Base-by-base conservation (phyloP, 2,329 filamentous ascomycete genomes). In the Aspergillus fructus region DNA sequence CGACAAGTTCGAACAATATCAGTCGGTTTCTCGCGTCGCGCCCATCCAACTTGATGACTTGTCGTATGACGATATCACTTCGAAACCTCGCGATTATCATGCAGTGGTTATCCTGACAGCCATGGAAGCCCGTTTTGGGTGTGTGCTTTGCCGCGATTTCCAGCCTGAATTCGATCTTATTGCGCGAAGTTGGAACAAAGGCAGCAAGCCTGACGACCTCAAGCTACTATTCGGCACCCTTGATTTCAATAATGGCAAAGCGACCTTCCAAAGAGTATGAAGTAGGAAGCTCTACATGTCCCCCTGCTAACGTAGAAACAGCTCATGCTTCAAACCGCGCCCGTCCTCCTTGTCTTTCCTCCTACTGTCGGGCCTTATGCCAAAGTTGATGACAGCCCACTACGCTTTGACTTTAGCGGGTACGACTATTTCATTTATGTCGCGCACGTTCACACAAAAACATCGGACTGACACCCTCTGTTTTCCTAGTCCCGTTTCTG, bases 91-190 rank as follows among this genome's bases (percentile, higher is more conserved):
- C 64, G 90, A 99, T 76, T 96, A 97, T 74, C 87, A 87, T 40
- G 83, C 89, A 27, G 88, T 87, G 2, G 84, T 99, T 3, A 84
- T 99, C 13, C 79, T 99, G 63, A 99, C 94, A 1, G 94, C 94
- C 39, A 78, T 93, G 68, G 93, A 96, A 64, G 70, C 86, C 33
- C 85, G 91, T 58, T 97, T 90, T 71, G 90, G 89, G 59, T 99
- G 94, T 74, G 81, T 87, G 64, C 81, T 97, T 49, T 99, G 94
- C 75, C 84, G 86, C 52, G 91, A 96, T 53, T 96, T 99, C 74
- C 90, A 96, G 74, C 89, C 93, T 1, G 94, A 99, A 77, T 99
- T 92, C 89, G 90, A 96, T 55, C 76, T 97, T 53, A 78, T 99
- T 54, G 85, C 85, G 53, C 90, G 86, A 75, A 94, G 90, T 76